These are phyloP conservation scores for Mycosarcoma maydis DNA, from an alignment of 1,284 basidiomycete genomes.

Conservation along the genomic window DNA sequence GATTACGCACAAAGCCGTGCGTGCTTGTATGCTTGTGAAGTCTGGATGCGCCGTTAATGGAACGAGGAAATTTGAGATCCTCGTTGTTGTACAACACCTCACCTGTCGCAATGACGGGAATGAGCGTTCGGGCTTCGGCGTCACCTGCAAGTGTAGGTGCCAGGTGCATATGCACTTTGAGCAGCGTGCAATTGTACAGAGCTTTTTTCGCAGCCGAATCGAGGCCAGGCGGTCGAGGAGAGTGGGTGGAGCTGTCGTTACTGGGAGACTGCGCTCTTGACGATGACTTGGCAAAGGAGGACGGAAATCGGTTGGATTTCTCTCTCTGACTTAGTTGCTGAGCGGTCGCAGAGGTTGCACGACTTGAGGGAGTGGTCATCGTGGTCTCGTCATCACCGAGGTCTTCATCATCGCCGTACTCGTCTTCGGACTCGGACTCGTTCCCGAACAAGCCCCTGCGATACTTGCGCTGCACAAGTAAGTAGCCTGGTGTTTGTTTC, in stretches of 20 bases:
- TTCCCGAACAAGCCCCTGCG: slow-evolving; percentile 36
- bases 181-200: slow-evolving; percentile 56
- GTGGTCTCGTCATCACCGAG: slow-evolving; percentile 3
- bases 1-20: slow-evolving; percentile 22
- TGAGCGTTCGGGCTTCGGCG: slow-evolving; percentile 13
- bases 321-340: background rate
- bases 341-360: background rate
- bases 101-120: slow-evolving; percentile 27
- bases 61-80: slow-evolving; percentile 53
- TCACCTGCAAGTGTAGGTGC: slow-evolving; percentile 24
- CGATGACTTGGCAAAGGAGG: slow-evolving; percentile 24
- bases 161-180: slow-evolving; percentile 59
- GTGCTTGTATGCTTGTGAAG: slow-evolving; percentile 41
- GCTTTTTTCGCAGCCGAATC: slow-evolving; percentile 54
- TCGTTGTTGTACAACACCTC: slow-evolving; percentile 21
- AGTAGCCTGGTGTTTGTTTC: slow-evolving; percentile 8
- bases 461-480: slow-evolving; percentile 14
- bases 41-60: slow-evolving; percentile 34
- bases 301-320: slow-evolving; percentile 14
- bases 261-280: slow-evolving; percentile 13
- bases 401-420: slow-evolving; percentile 47
- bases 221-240: slow-evolving; percentile 28
- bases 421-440: slow-evolving; percentile 51
- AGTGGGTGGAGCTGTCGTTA: slow-evolving; percentile 3
- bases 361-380: background rate